phyloP scores from a whole-genome alignment of 2,329 filamentous ascomycete species.

The Claviceps arundinis region DNA sequence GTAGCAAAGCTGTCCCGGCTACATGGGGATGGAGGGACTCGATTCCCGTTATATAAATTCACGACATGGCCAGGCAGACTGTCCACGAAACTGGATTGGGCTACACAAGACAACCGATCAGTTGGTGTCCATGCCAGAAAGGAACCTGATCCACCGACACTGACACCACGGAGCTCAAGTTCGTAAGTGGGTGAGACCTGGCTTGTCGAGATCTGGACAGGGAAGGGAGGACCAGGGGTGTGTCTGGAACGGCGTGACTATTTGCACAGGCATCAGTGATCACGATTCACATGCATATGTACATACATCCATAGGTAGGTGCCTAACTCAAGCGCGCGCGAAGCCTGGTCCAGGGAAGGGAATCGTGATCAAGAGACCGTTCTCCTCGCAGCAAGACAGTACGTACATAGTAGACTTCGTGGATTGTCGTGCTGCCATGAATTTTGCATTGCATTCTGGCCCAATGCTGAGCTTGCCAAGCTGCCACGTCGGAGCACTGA shows the following conservation, averaged over 20 bases:
- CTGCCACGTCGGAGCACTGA: too few relatives aligned
- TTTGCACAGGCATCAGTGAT: not conserved
- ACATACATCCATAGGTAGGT: too few relatives aligned
- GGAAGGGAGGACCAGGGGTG: not conserved
- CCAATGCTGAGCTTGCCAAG: too few relatives aligned
- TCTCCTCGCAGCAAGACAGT: too few relatives aligned
- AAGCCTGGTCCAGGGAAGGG: not conserved
- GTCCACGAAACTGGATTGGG: too few relatives aligned
- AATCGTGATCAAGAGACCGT: too few relatives aligned
- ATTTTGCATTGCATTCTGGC: too few relatives aligned
- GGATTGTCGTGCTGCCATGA: too few relatives aligned
- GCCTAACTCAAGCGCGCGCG: not conserved
- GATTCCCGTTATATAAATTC: conserved; percentile 1
- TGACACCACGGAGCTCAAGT: not conserved
- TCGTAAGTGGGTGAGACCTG: not conserved
- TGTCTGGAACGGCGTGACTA: not conserved
- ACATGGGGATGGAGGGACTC: not conserved
- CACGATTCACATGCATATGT: not conserved
- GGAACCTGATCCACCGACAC: not conserved
- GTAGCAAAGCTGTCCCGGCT: not conserved
- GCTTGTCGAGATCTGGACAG: not conserved
- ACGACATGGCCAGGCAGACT: not conserved
- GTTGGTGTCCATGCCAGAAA: too few relatives aligned
- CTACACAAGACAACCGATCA: too few relatives aligned
- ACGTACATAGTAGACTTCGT: too few relatives aligned